Evolutionary conservation across 192 early-diverging fungal species (phyloP).

Genomic region (Pilaira anomala): DNA sequence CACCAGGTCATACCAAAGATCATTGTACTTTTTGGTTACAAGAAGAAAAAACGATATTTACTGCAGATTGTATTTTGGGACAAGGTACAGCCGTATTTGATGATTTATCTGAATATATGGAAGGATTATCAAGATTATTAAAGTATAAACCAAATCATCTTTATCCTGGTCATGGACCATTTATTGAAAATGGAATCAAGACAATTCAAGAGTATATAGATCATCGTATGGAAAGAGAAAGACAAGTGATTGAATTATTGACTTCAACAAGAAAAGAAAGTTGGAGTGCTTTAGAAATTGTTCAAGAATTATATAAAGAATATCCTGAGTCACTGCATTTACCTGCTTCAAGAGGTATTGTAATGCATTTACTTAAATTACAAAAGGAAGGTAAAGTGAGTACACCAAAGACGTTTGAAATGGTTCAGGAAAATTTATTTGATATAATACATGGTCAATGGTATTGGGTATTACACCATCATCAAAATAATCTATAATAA

Average conservation of each 20-base stretch:
- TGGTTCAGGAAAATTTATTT: slow-evolving; percentile 1
- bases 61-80: slow-evolving; percentile 82
- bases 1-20: slow-evolving; percentile 82
- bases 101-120: slow-evolving; percentile 66
- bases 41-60: slow-evolving; percentile 67
- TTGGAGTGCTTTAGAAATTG: slow-evolving; percentile 50
- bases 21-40: slow-evolving; percentile 71
- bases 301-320: slow-evolving; percentile 49
- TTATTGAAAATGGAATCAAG: slow-evolving; percentile 58
- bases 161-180: slow-evolving; percentile 73
- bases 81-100: slow-evolving; percentile 81
- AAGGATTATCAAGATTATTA: slow-evolving; percentile 55
- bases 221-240: slow-evolving; percentile 75
- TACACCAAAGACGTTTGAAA: neutral
- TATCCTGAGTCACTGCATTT: slow-evolving; percentile 50
- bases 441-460: slow-evolving; percentile 6
- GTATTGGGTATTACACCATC: neutral
- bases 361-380: slow-evolving; percentile 56
- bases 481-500: slow-evolving; percentile 3
- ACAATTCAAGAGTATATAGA: slow-evolving; percentile 74
- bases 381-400: slow-evolving; percentile 41
- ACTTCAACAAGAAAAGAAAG: neutral
- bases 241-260: slow-evolving; percentile 62
- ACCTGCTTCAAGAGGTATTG: slow-evolving; percentile 48
- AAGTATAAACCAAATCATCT: slow-evolving; percentile 40